Evolutionary conservation across 2,329 filamentous ascomycete species (phyloP), one percentile per base, ranked within the genome.

Genomic region (Aspergillus puulaauensis): DNA sequence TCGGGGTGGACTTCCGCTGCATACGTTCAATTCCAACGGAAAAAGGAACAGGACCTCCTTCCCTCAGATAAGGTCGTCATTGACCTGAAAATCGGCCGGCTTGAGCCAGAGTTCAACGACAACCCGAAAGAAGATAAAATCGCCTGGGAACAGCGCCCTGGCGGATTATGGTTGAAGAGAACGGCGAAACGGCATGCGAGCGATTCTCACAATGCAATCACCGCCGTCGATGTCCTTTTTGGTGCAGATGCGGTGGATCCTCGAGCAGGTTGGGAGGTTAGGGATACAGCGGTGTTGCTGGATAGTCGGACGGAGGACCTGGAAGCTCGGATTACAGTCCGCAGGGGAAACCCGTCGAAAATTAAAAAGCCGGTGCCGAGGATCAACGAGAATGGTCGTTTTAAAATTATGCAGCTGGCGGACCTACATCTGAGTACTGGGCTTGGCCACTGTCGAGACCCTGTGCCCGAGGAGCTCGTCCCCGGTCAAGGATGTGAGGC

Each of bases 361-460:
- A 74, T 82, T 37, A 83, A 86, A 68, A 92, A 88, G 72, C 89
- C 90, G 1, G 79, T 86, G 40, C 90, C 89, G 11, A 86, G 90
- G 58, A 91, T 99, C 62, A 84, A 86, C 44, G 91, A 96, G 61
- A 91, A 95, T 71, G 95, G 93, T 31, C 91, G 89, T 66, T 98
- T 98, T 80, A 98, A 98, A 80, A 96, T 99, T 63, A 86, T 99
- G 83, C 95, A 99, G 76, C 81, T 96, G 55, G 90, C 92, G n/a
- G 95, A 99, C 77, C 78, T 98, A 60, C 95, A 99, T 75, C 78
- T 99, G 56, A 93, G 91, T 69, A 99, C 95, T 2, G 95, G 93
- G 9, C 82, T 93, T 5, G 95, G 95, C 9, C 77, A 77, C 45
- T 99, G 95, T 70, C 86, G 95, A 63, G 92, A 99, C 66, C 86